Conservation (phyloP, 192 early-diverging fungal genomes). For the Backusella luteola region DNA sequence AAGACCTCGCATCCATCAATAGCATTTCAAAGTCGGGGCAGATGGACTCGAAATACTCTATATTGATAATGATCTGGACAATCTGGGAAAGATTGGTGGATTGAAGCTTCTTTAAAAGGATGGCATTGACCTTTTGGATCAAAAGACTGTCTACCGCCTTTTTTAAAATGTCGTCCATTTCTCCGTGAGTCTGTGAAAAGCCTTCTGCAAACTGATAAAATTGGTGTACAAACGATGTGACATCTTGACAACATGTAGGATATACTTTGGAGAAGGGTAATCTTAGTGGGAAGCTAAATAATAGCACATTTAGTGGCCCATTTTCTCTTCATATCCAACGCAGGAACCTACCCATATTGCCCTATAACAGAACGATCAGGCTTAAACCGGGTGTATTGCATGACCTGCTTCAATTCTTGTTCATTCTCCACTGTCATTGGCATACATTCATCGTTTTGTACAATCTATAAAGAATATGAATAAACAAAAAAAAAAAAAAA, state of each 20-base stretch:
- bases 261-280: conserved; percentile 84
- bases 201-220: conserved; percentile 88
- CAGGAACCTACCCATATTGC: conserved; percentile 22
- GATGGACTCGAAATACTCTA: conserved; percentile 69
- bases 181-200: conserved; percentile 75
- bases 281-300: conserved; percentile 61
- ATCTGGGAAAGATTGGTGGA: conserved; percentile 72
- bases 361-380: conserved; percentile 41
- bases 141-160: conserved; percentile 72
- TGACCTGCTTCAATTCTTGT: conserved; percentile 63
- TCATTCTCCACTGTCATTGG: conserved; percentile 68
- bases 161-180: conserved; percentile 86
- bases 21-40: conserved; percentile 75
- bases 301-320: background rate
- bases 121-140: conserved; percentile 65
- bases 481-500: background rate
- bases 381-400: conserved; percentile 60
- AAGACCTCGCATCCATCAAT: conserved; percentile 62
- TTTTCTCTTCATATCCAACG: background rate
- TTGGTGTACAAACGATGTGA: conserved; percentile 68
- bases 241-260: conserved; percentile 64
- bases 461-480: conserved; percentile 46
- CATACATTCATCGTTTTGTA: conserved; percentile 80
- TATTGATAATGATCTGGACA: conserved; percentile 81
- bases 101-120: conserved; percentile 63